Base-by-base conservation (phyloP, 306 rosid species). In the Fragaria vesca region DNA sequence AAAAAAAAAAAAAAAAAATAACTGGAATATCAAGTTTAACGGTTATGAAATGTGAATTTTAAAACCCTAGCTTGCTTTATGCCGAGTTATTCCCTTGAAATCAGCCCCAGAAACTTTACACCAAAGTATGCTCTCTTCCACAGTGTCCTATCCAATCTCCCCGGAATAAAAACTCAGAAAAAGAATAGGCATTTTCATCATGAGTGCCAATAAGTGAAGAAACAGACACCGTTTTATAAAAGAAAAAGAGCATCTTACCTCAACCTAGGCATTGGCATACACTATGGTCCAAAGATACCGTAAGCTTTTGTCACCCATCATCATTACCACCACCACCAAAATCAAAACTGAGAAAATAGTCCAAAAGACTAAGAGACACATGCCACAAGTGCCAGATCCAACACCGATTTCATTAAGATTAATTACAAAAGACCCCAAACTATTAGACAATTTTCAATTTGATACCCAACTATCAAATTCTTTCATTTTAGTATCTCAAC, bases 301-400 rank as follows among this genome's bases (percentile, higher is more conserved):
- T 26, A 24, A 61, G 26, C 69, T 58, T 26, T 42, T 26, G 38
- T 21, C 54, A 24, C 10, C 1, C 40, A 73, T 57, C 77, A 55
- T 2, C 66, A 68, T 42, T 43, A 58, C 30, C 54, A 83, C 30
- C 66, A 51, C 69, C 66, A 83, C 24, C 69, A 61, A 28, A 61
- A 8, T 46, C 24, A 32, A 65, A 72, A 57, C 66, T 63, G 60
- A 40, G n/a, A 66, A 83, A 76, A 30, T 13, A 28, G 73, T 69
- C 60, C 80, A 76, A 87, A 79, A 77, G 30, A 69, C 63, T 3
- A 81, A 66, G 61, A 81, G 85, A 80, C 83, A 76, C 46, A 78
- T 52, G 61, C 61, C 24, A 76, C 78, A 78, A 18, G 5, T 34
- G 45, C n/a, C 4, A 34, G 45, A 30, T 80, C 84, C 43, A 69